Base-by-base conservation (phyloP, 371 early-diverging fungal genomes). In the Mortierella sp. region DNA sequence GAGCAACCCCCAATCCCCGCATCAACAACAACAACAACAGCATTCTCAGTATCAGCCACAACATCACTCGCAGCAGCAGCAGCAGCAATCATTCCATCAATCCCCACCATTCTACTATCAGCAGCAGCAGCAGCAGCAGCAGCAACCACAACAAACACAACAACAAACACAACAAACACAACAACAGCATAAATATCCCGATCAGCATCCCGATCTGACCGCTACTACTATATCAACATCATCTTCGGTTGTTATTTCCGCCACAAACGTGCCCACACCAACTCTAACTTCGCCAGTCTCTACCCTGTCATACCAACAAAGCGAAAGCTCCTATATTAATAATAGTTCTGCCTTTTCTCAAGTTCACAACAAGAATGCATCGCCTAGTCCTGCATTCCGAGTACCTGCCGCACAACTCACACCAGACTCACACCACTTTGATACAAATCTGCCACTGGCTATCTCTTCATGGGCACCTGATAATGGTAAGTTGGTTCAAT, bases 161-260 rank as follows among this genome's bases (percentile, higher is more conserved):
- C n/a, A n/a, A n/a, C n/a, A n/a, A n/a, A n/a, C n/a, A 35, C 40
- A 75, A 75, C 5, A 43, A 43, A 43, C 5, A 43, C 14, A n/a
- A n/a, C n/a, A n/a, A n/a, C n/a, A n/a, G n/a, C 39, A 39, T 39
- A 39, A 39, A 28, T 70, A 70, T 57, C 62, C 70, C 28, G 75
- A 70, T 58, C 76, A 62, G 52, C 63, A 77, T n/a, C 43, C 77
- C 18, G 72, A 71, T 69, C 62, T 54, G 14, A 26, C 73, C 12
- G 59, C 63, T 0, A 66, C 74, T n/a, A 70, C 73, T n/a, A 61
- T 63, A 11, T 62, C 78, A 14, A 70, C 70, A 4, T 45, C 73
- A 40, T 35, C 70, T 11, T 66, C 78, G 1, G 59, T 73, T 1
- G 24, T 73, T 35, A 59, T 66, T 30, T 51, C 72, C 18, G 49